Conservation (phyloP, 148 eudicot species). For the Amaranthus cruentus region DNA sequence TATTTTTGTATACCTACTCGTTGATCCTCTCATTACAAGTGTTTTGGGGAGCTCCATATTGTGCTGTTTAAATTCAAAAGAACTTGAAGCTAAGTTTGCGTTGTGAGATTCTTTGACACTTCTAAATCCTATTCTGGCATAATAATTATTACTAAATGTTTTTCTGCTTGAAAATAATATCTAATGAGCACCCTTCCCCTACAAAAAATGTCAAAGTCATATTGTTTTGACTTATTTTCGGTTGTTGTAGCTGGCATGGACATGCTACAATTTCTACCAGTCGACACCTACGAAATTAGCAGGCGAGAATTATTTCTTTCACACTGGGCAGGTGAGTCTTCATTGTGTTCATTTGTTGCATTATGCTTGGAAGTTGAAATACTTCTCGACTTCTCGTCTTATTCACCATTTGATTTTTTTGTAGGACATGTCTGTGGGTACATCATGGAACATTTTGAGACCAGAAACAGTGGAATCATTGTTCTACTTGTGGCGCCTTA, state of each 20-base stretch:
- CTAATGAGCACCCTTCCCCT: neutral
- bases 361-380: neutral
- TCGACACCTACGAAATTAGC: slow-evolving; percentile 96
- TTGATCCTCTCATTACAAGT: neutral
- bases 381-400: neutral
- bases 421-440: slow-evolving; percentile 95
- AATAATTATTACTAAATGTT: neutral
- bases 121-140: no score
- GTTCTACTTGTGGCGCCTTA: slow-evolving; percentile 94
- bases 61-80: neutral
- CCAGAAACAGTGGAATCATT: slow-evolving; percentile 98
- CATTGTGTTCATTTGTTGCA: neutral
- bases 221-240: slow-evolving; percentile 12
- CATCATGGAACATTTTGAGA: slow-evolving; percentile 97
- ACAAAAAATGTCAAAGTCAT: neutral
- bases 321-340: slow-evolving; percentile 59
- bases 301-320: slow-evolving; percentile 92
- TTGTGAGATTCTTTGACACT: neutral
- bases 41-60: neutral
- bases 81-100: neutral
- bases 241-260: slow-evolving; percentile 79
- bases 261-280: slow-evolving; percentile 97
- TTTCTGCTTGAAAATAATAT: neutral
- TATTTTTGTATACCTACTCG: neutral
- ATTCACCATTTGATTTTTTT: slow-evolving; percentile 4